Evolutionary conservation across 345 rosid species (phyloP), one percentile per base, ranked within the genome.

Genomic region (Sisymbrium irio): DNA sequence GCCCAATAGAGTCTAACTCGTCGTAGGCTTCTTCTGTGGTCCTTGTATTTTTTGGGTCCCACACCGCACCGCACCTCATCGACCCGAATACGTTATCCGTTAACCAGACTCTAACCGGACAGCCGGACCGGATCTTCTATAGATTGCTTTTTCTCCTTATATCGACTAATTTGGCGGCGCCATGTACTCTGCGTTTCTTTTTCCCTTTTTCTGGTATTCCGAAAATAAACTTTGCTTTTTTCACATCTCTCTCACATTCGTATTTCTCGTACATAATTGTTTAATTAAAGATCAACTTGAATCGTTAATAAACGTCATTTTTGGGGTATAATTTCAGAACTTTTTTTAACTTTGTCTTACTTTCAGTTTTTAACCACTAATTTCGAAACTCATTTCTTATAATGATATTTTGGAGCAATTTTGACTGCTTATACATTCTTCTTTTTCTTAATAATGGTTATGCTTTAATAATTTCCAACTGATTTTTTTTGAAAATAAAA

Each of bases 81-180:
- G 61, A 65, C 44, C 71, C 37, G 9, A 59, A 12, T 28, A 47
- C 51, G 15, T 19, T 75, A 67, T 67, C 40, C 5, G 0, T 59
- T 0, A 75, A 75, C 74, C 78, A 69, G 56, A 2, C 1, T 10
- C 1, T 39, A 49, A 74, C 68, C 78, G 73, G 65, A 17, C 33
- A 12, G 47, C 5, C 14, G 13, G 47, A 62, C 74, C 79, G 69
- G 73, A 50, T 49, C 68, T 65, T 35, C 36, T 19, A 3, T 55
- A 19, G n/a, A 72, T 53, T 72, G 18, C 27, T 28, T 51, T 62
- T 53, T 30, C 62, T 19, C 69, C 55, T 35, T 65, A 44, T 36
- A 44, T 36, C 72, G 33, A 57, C 67, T 39, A 30, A 41, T 68
- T 62, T 68, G 69, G 74, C 74, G 74, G 74, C 68, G 22, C 73